A percentile compares a stretch with the other conserved stretches of the same genome.
These are phyloP conservation scores for Trypanosoma congolense DNA, from an alignment of 208 protist genomes.

Conservation along the genomic window DNA sequence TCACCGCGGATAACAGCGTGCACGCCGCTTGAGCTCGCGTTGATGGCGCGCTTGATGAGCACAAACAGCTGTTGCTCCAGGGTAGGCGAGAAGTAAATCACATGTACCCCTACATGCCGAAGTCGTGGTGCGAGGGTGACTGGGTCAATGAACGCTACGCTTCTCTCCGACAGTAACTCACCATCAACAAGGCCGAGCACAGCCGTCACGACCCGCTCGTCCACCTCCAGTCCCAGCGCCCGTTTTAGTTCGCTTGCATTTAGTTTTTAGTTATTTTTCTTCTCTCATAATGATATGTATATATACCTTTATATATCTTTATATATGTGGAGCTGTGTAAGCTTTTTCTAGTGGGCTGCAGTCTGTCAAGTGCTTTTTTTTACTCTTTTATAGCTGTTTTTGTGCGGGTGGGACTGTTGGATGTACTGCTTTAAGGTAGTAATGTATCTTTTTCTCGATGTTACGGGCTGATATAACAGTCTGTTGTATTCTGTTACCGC, in stretches of 20 bases:
- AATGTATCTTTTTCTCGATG: too few relatives aligned
- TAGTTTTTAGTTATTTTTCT: too few relatives aligned
- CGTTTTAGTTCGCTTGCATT: background rate
- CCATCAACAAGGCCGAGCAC: background rate
- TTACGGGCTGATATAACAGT: too few relatives aligned
- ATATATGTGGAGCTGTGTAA: too few relatives aligned
- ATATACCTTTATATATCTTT: too few relatives aligned
- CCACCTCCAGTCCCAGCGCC: background rate
- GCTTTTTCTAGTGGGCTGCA: too few relatives aligned
- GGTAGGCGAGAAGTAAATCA: slow-evolving; percentile 8
- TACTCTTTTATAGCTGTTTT: too few relatives aligned
- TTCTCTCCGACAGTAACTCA: background rate
- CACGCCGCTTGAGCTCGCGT: background rate
- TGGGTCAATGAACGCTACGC: slow-evolving; percentile 7
- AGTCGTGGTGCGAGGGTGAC: background rate
- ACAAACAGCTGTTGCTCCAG: slow-evolving; percentile 11
- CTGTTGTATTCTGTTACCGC: too few relatives aligned
- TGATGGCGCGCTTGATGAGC: background rate
- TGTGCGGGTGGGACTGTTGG: too few relatives aligned
- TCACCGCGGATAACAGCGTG: slow-evolving; percentile 3
- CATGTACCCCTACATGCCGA: background rate
- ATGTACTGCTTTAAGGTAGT: too few relatives aligned
- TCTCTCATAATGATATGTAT: too few relatives aligned
- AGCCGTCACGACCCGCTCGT: background rate
- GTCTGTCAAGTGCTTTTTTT: too few relatives aligned